Percentiles rank a stretch among this genome's conserved stretches.
These are phyloP conservation scores for Orobanche coerulescens DNA, from an alignment of 257 asterid species.

Conservation along the genomic window DNA sequence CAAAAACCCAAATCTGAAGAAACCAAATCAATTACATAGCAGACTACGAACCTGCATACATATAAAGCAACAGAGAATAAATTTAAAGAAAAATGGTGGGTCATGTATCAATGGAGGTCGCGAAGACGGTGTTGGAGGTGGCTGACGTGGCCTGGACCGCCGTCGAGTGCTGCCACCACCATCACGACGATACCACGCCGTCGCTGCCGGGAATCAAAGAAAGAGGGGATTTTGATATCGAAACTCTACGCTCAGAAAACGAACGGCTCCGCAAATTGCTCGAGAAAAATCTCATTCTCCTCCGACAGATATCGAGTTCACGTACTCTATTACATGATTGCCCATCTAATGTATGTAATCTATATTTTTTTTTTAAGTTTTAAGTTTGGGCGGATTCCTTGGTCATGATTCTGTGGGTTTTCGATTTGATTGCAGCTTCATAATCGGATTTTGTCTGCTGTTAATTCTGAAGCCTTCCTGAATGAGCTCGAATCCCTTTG, in stretches of 20 bases:
- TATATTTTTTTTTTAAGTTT: not conserved
- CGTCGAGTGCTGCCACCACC: slow-evolving; percentile 57
- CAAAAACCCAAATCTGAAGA: no score
- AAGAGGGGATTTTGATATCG: slow-evolving; percentile 32
- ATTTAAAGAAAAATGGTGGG: slow-evolving; percentile 30
- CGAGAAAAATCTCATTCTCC: slow-evolving; percentile 63
- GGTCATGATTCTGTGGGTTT: not conserved
- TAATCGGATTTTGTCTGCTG: slow-evolving; percentile 49
- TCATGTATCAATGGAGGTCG: slow-evolving; percentile 52
- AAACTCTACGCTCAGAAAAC: slow-evolving; percentile 51
- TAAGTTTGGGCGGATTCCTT: not conserved
- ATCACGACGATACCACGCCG: slow-evolving; percentile 27
- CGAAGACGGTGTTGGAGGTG: slow-evolving; percentile 87
- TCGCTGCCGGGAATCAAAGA: slow-evolving; percentile 21
- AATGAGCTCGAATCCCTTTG: slow-evolving; percentile 48
- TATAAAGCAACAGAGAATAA: not conserved
- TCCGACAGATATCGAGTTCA: slow-evolving; percentile 47
- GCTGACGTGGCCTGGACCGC: slow-evolving; percentile 91
- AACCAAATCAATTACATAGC: no score
- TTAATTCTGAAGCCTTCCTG: slow-evolving; percentile 49
- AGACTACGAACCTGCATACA: no score
- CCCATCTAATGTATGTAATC: slow-evolving; percentile 59
- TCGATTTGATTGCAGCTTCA: slow-evolving; percentile 49
- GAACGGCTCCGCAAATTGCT: slow-evolving; percentile 59
- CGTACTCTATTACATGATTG: slow-evolving; percentile 41